Evolutionary conservation across 2,329 filamentous ascomycete genomes (phyloP).

Genomic region (Seiridium cupressi): DNA sequence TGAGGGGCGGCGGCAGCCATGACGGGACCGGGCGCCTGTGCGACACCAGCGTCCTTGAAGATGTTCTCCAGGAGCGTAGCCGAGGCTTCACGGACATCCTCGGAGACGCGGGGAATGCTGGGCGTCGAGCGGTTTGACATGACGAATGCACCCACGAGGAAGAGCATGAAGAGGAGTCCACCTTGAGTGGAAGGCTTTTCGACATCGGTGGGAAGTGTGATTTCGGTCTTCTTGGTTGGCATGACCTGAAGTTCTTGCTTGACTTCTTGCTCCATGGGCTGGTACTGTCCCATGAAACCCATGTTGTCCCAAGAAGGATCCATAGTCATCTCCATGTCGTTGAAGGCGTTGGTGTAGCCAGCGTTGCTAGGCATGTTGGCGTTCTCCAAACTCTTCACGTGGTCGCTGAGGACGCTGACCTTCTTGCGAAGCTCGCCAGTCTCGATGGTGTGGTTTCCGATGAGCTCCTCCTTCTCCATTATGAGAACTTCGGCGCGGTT

Average conservation of each 20-base stretch:
- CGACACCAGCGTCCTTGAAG: constrained; percentile 74
- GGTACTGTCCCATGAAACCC: constrained; percentile 72
- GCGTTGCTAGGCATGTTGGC: constrained; percentile 57
- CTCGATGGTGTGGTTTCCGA: constrained; percentile 84
- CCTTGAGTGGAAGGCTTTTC: constrained; percentile 74
- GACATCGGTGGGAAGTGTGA: constrained; percentile 42
- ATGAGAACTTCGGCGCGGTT: constrained; percentile 74
- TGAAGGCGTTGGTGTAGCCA: constrained; percentile 69
- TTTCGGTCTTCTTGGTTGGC: constrained; percentile 52
- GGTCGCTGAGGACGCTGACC: constrained; percentile 75
- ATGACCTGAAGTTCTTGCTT: constrained; percentile 59
- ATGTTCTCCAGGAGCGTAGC: constrained; percentile 77
- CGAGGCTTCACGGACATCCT: constrained; percentile 77
- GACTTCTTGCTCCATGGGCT: constrained; percentile 55
- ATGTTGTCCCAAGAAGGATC: constrained; percentile 76
- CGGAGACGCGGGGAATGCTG: constrained; percentile 73
- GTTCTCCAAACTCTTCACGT: constrained; percentile 69
- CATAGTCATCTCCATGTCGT: constrained; percentile 83
- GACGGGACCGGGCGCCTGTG: constrained; percentile 36
- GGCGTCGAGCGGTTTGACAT: constrained; percentile 77
- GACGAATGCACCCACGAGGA: constrained; percentile 94
- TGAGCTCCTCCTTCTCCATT: constrained; percentile 88
- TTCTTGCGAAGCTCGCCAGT: constrained; percentile 90
- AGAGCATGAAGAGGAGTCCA: constrained; percentile 86
- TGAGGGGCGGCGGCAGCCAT: constrained; percentile 48